phyloP scores from a whole-genome alignment of 306 rosid genomes.

The Castanea mollissima region DNA sequence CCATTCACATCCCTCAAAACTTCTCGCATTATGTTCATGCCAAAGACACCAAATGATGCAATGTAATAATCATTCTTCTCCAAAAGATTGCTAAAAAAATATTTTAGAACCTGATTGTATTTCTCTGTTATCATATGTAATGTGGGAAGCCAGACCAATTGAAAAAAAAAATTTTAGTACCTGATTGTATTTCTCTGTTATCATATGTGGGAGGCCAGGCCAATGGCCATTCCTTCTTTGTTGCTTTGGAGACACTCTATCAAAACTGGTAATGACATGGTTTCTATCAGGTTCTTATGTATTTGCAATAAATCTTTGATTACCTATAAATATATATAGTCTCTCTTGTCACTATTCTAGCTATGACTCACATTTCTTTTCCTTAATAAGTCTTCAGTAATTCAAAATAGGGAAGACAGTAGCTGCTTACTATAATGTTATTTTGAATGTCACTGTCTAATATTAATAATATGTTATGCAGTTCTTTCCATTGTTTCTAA shows the following conservation, averaged over 20 bases:
- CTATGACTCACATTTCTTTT: background rate
- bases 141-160: no score
- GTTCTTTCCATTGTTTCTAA: conserved; percentile 93
- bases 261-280: background rate
- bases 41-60: no score
- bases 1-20: no score
- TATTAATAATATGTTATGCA: conserved; percentile 39
- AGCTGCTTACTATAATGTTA: background rate
- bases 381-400: conserved; percentile 1
- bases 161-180: background rate
- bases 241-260: background rate
- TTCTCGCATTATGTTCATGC: no score
- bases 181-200: background rate
- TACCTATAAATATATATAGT: background rate
- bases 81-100: background rate
- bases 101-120: background rate
- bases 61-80: background rate
- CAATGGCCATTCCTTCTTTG: background rate
- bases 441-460: conserved; percentile 21
- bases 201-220: background rate
- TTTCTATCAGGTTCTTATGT: background rate
- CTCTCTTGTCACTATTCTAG: background rate
- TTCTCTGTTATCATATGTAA: background rate
- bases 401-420: background rate
- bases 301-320: background rate